These are phyloP conservation scores for Arabis alpina DNA, from an alignment of 345 rosid species.

Conservation along the genomic window DNA sequence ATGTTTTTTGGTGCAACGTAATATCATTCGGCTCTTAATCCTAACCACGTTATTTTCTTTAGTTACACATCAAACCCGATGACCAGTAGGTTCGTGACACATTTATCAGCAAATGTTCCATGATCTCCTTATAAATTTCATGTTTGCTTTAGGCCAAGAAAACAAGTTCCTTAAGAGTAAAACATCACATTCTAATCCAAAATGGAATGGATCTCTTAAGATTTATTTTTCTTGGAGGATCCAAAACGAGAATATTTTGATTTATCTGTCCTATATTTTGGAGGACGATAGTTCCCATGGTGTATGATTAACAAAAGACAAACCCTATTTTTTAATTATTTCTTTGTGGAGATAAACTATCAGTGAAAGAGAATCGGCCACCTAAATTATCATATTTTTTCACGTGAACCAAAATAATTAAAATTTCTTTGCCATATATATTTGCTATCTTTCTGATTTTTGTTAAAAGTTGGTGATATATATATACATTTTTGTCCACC, in stretches of 20 bases:
- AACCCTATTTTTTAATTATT: neutral
- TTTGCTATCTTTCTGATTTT: slow-evolving; percentile 28
- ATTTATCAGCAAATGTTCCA: too few species aligned
- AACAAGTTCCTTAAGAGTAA: too few species aligned
- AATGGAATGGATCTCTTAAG: slow-evolving; percentile 9
- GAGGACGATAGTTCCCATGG: slow-evolving; percentile 47
- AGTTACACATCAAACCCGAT: too few species aligned
- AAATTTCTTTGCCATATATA: slow-evolving; percentile 30
- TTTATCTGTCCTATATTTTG: slow-evolving; percentile 16
- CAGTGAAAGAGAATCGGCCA: slow-evolving; percentile 71
- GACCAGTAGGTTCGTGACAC: too few species aligned
- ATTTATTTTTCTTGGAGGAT: slow-evolving; percentile 2
- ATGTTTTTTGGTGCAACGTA: too few species aligned
- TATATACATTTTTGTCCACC: slow-evolving; percentile 59
- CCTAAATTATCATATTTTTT: slow-evolving; percentile 25
- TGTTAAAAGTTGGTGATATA: neutral
- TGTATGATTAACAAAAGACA: slow-evolving; percentile 28
- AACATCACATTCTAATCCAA: neutral
- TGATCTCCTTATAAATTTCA: too few species aligned
- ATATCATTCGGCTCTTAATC: too few species aligned
- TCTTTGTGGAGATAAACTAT: slow-evolving; percentile 46
- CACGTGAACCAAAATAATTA: slow-evolving; percentile 41
- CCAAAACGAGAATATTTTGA: slow-evolving; percentile 24
- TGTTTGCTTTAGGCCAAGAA: too few species aligned
- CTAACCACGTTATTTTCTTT: too few species aligned